These are phyloP conservation scores for Fraxinus sp. DNA, from an alignment of 305 asterid genomes.

Conservation along the genomic window DNA sequence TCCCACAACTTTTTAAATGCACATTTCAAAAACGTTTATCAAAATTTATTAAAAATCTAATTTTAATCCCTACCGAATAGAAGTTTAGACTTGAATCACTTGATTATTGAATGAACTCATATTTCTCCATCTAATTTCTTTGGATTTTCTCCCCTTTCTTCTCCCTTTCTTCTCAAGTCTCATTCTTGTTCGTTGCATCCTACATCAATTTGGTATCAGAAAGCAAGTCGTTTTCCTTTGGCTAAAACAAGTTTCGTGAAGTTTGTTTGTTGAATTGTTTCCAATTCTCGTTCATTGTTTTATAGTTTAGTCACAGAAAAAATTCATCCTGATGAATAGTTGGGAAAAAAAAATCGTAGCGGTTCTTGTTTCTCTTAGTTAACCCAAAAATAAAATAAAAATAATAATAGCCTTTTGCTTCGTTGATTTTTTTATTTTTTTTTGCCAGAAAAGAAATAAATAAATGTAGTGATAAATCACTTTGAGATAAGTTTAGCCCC, in stretches of 20 bases:
- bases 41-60: too few species aligned
- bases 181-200: not conserved
- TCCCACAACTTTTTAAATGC: not conserved
- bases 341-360: not conserved
- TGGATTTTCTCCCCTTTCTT: not conserved
- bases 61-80: not conserved
- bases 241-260: not conserved
- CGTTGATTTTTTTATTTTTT: not conserved
- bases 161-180: not conserved
- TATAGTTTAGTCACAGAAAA: not conserved
- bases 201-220: not conserved
- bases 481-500: not conserved
- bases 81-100: not conserved
- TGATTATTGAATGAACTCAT: not conserved
- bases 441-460: not conserved
- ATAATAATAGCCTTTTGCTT: not conserved
- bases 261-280: not conserved
- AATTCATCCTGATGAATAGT: not conserved
- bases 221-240: not conserved
- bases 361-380: not conserved
- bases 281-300: not conserved
- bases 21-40: not conserved
- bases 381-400: not conserved
- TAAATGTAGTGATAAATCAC: not conserved
- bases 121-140: not conserved